These are phyloP conservation scores for Beauveria medogensis DNA, from an alignment of 2,329 filamentous ascomycete genomes.

Conservation along the genomic window DNA sequence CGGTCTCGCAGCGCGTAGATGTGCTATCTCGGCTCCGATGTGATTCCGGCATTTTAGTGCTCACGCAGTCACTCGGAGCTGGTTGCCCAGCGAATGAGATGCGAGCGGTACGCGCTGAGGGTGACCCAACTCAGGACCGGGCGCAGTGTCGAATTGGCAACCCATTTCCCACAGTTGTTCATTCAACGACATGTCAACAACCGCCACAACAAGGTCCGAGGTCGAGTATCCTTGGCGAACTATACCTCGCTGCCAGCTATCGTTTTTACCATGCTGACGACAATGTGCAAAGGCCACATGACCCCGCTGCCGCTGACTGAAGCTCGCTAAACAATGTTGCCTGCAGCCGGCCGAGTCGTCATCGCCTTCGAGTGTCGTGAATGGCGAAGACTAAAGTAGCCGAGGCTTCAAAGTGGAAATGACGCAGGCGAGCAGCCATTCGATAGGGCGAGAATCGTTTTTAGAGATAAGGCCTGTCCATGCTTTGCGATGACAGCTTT, in stretches of 20 bases:
- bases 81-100: neutral
- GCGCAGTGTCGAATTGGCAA: neutral
- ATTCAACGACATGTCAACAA: neutral
- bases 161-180: neutral
- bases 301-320: neutral
- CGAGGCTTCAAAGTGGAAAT: neutral
- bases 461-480: neutral
- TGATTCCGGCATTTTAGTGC: constrained; percentile 5
- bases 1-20: neutral
- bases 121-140: neutral
- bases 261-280: neutral
- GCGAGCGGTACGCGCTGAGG: constrained; percentile 3
- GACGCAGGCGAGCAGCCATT: neutral
- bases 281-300: neutral
- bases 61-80: neutral
- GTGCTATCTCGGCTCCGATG: constrained; percentile 1
- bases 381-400: neutral
- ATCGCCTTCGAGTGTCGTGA: neutral
- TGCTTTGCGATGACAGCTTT: neutral
- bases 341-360: too few relatives aligned
- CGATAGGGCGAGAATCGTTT: neutral
- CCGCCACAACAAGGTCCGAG: neutral
- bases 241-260: neutral
- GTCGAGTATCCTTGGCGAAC: neutral
- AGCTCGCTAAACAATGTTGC: neutral